These are phyloP conservation scores for Sextonia rubra DNA, from an alignment of 164 flowering plant species.

Conservation along the genomic window DNA sequence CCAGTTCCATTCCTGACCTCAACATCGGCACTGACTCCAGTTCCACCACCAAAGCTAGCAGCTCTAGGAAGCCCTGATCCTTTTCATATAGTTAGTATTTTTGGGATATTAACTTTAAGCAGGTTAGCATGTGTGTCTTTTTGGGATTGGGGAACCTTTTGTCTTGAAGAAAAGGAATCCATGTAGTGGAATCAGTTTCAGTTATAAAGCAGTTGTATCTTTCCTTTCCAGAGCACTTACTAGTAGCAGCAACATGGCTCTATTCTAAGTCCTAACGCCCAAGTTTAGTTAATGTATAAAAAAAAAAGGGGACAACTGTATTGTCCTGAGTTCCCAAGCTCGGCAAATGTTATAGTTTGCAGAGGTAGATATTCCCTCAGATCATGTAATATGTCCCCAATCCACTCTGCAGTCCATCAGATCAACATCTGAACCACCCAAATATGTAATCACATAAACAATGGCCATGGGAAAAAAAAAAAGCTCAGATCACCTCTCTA, in stretches of 20 bases:
- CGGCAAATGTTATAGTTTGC: not conserved
- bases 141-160: not conserved
- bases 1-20: constrained; percentile 6
- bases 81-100: not conserved
- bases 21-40: constrained; percentile 10
- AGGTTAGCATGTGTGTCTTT: not conserved
- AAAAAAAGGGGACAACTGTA: no score
- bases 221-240: constrained; percentile 3
- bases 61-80: constrained; percentile 30
- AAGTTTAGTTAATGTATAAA: no score
- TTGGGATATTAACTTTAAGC: no score
- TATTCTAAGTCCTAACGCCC: no score
- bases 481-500: no score
- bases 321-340: not conserved
- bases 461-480: not conserved
- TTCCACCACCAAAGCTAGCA: constrained; percentile 18
- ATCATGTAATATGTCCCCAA: not conserved
- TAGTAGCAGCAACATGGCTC: not conserved
- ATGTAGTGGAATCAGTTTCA: constrained; percentile 10
- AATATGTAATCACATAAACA: not conserved
- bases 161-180: constrained; percentile 2
- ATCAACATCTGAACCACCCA: not conserved
- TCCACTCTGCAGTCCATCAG: not conserved
- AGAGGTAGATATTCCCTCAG: not conserved
- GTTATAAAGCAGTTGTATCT: constrained; percentile 11